Percentiles rank a stretch among this genome's conserved stretches.
Evolutionary conservation across 139 green algal species (phyloP).

Genomic region (Coccomyxa sp.): DNA sequence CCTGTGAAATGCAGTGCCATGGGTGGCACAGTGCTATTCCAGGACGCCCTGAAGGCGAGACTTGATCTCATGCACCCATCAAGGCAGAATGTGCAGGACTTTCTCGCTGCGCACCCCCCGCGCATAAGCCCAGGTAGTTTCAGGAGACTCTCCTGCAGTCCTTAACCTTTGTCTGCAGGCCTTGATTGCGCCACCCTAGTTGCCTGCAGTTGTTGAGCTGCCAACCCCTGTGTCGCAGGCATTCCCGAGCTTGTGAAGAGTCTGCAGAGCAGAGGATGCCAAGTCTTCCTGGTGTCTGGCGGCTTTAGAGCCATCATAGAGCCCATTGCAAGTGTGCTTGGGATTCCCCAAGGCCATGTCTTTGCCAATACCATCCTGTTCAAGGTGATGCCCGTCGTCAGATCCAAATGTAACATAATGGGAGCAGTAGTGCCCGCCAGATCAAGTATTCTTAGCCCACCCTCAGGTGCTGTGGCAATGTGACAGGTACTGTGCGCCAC

Average conservation of each 20-base stretch:
- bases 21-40: constrained; percentile 83
- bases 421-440: too few species aligned
- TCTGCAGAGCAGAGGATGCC: constrained; percentile 55
- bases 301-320: constrained; percentile 94
- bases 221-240: constrained; percentile 38
- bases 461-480: too few species aligned
- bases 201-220: not conserved
- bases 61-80: constrained; percentile 80
- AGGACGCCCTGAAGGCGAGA: constrained; percentile 77
- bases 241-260: constrained; percentile 81
- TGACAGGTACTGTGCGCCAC: too few species aligned
- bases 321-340: constrained; percentile 83
- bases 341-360: constrained; percentile 77
- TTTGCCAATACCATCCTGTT: constrained; percentile 95
- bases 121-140: constrained; percentile 41
- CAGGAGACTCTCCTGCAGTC: not conserved
- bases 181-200: not conserved
- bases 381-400: constrained; percentile 47
- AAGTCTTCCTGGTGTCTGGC: constrained; percentile 93
- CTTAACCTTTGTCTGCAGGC: too few species aligned
- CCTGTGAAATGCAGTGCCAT: constrained; percentile 71
- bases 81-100: constrained; percentile 55
- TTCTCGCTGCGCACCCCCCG: constrained; percentile 68
- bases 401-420: not conserved
- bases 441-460: too few species aligned